Conservation (phyloP, 306 rosid species). For the Ceratonia siliqua region DNA sequence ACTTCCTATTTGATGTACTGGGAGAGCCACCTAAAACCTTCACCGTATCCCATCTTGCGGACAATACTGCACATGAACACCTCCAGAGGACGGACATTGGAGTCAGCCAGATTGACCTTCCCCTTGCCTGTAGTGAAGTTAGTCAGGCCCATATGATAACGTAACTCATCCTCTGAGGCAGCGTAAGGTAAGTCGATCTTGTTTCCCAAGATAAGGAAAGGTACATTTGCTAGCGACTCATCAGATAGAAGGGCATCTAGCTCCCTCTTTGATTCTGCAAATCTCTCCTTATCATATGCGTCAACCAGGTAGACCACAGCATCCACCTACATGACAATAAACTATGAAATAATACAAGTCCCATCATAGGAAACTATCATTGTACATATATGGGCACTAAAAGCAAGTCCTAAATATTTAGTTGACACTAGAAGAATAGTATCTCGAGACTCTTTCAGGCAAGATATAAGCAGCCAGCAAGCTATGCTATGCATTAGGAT, state of each 20-base stretch:
- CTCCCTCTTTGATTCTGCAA: slow-evolving; percentile 73
- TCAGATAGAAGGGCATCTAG: slow-evolving; percentile 79
- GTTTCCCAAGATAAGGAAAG: slow-evolving; percentile 81
- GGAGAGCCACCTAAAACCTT: slow-evolving; percentile 85
- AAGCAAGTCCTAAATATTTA: neutral
- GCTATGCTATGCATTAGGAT: neutral
- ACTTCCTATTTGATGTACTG: slow-evolving; percentile 71
- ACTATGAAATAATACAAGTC: neutral
- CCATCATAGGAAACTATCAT: neutral
- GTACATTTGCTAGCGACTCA: slow-evolving; percentile 62
- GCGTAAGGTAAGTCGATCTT: slow-evolving; percentile 83
- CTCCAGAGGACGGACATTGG: slow-evolving; percentile 74
- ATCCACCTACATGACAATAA: slow-evolving; percentile 58
- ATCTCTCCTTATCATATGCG: slow-evolving; percentile 71
- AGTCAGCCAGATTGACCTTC: slow-evolving; percentile 58
- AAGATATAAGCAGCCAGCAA: neutral
- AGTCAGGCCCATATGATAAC: slow-evolving; percentile 61
- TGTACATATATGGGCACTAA: neutral
- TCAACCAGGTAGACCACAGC: slow-evolving; percentile 83
- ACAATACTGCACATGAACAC: slow-evolving; percentile 94
- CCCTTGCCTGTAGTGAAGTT: slow-evolving; percentile 87
- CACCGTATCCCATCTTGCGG: slow-evolving; percentile 90
- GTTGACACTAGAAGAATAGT: neutral
- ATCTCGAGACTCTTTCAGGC: neutral
- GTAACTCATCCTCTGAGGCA: slow-evolving; percentile 78